A percentile compares a stretch with the other conserved stretches of the same genome.
Conservation (phyloP, 371 early-diverging fungal genomes). For the Lichtheimia corymbifera region DNA sequence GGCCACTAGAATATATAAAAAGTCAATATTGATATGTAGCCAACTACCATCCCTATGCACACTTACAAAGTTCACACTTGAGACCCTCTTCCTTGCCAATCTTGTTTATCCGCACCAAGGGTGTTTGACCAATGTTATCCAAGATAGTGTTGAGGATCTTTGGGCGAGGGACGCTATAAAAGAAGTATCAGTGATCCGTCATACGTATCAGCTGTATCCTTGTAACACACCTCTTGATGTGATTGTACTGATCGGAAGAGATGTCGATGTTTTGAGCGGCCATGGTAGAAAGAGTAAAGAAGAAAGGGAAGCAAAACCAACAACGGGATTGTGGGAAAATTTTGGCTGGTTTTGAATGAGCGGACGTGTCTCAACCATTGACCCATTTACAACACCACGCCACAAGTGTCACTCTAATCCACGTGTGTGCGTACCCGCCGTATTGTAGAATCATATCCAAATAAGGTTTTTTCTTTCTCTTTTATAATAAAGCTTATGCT, state of each 20-base stretch:
- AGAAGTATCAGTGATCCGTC: neutral
- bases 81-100: slow-evolving; percentile 86
- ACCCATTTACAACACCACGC: no score
- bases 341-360: no score
- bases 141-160: slow-evolving; percentile 76
- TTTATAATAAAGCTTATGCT: no score
- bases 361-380: no score
- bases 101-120: slow-evolving; percentile 86
- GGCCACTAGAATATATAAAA: slow-evolving; percentile 65
- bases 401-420: no score
- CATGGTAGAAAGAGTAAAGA: slow-evolving; percentile 1
- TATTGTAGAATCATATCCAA: no score
- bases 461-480: no score
- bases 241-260: slow-evolving; percentile 12
- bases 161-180: slow-evolving; percentile 60
- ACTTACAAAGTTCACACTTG: slow-evolving; percentile 92
- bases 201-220: neutral
- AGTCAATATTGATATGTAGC: neutral
- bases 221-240: slow-evolving; percentile 11
- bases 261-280: slow-evolving; percentile 3
- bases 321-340: neutral
- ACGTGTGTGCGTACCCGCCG: no score
- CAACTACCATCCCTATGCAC: neutral
- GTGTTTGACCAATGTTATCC: slow-evolving; percentile 96
- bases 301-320: neutral